These are phyloP conservation scores for Tillandsia fasciculata DNA, from an alignment of 176 grass and related monocot genomes.

Conservation along the genomic window DNA sequence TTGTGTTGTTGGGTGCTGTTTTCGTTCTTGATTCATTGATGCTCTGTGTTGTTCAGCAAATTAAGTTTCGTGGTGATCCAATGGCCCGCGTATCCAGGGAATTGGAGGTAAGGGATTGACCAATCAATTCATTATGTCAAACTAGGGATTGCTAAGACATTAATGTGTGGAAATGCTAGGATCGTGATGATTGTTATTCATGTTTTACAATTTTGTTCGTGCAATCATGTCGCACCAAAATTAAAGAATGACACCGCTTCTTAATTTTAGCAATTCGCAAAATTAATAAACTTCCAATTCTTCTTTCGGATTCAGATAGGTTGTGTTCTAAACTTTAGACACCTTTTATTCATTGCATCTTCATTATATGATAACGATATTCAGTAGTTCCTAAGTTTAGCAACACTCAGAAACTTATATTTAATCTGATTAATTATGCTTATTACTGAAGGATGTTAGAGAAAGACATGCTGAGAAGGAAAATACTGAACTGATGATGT, in stretches of 20 bases:
- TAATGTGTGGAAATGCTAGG: background rate
- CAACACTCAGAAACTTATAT: background rate
- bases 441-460: slow-evolving; percentile 41
- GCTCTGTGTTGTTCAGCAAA: slow-evolving; percentile 62
- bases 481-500: slow-evolving; percentile 53
- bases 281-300: no score
- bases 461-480: slow-evolving; percentile 27
- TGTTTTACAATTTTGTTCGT: no score
- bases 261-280: no score
- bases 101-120: slow-evolving; percentile 34
- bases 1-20: slow-evolving; percentile 55
- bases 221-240: no score
- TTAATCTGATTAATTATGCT: background rate
- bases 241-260: no score
- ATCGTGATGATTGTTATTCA: background rate
- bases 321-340: slow-evolving; percentile 7
- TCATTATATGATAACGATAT: no score
- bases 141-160: background rate
- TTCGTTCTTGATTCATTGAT: slow-evolving; percentile 63
- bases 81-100: slow-evolving; percentile 29
- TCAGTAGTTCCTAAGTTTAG: background rate
- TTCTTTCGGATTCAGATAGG: no score
- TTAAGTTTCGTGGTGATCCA: slow-evolving; percentile 35
- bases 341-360: background rate
- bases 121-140: slow-evolving; percentile 2